Evolutionary conservation across 108 stramenopile species (phyloP), one percentile per base, ranked within the genome.

Genomic region (Nitzschia palea): DNA sequence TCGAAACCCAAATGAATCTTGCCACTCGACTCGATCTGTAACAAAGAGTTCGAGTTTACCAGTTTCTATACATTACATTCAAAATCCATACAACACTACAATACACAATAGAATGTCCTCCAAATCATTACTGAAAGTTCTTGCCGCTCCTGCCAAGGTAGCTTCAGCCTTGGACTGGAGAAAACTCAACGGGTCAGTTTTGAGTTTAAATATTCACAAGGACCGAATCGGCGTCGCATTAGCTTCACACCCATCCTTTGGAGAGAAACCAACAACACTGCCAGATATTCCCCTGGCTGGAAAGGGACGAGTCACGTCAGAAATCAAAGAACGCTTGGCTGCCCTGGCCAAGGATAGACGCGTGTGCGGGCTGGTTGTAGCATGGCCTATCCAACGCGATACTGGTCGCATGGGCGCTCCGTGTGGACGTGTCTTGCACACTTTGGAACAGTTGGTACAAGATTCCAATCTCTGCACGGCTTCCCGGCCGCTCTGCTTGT

Each of bases 361-460:
- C 8, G 74, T 82, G 0, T 82, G 77, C 42, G 81, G 77, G 23
- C 47, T 82, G 12, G 73, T 82, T 27, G 74, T 82, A 6, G 48
- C 57, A 0, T 82, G 81, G 81, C 81, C 81, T 22, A 0, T 76
- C 0, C 70, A 68, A 35, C 29, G 18, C 9, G 79, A 73, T 27
- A 68, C 67, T 14, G 65, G 59, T 25, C 53, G 54, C 33, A 67
- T 67, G 74, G 80, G 70, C n/a, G 68, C 65, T 22, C 17, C 76
- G 31, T 70, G 72, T 55, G 79, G 76, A 25, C 60, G 65, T 23
- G 73, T 67, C n/a, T 60, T 80, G 47, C 43, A 65, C 36, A 59
- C 73, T 27, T 32, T 80, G 4, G 79, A 80, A 22, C 56, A 55
- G 2, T 31, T 80, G 2, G 4, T 68, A 25, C 4, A 26, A 6